Evolutionary conservation across 768 basidiomycete genomes (phyloP).

Genomic region (Udeniomyces megalosporus): DNA sequence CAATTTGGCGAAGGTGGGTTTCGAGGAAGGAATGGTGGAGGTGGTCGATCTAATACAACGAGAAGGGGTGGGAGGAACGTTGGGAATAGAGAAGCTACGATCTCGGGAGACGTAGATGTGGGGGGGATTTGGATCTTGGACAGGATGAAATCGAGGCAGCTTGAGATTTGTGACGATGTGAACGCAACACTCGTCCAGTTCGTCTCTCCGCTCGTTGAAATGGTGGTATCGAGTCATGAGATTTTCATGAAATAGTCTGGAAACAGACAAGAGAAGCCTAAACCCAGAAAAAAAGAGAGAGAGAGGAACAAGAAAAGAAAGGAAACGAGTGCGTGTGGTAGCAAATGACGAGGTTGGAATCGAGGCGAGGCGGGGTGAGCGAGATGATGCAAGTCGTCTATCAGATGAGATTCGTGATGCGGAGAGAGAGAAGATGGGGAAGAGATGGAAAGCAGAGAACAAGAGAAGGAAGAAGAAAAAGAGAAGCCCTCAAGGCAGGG

Average conservation of each 20-base stretch:
- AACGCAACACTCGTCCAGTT: neutral
- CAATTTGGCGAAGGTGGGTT: constrained; percentile 6
- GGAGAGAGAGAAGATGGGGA: no score
- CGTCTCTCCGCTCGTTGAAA: neutral
- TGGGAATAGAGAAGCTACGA: neutral
- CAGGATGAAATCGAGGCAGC: neutral
- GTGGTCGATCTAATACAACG: neutral
- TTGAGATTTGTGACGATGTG: neutral
- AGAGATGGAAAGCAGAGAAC: neutral
- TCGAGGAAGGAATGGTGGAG: neutral
- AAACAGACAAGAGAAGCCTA: neutral
- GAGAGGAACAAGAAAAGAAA: neutral
- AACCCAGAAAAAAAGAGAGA: neutral
- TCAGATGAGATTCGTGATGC: no score
- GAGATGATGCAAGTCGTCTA: no score
- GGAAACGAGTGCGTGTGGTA: neutral
- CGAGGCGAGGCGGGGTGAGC: neutral
- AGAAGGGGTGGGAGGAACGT: neutral
- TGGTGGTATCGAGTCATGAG: neutral
- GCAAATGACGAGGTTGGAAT: neutral
- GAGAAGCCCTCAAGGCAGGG: neutral
- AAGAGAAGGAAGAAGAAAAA: neutral
- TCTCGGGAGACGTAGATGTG: neutral
- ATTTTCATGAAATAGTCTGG: neutral
- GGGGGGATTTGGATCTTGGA: neutral